Evolutionary conservation across 1,139 yeast species (phyloP).

Genomic region (Schwanniomyces etchellsii): DNA sequence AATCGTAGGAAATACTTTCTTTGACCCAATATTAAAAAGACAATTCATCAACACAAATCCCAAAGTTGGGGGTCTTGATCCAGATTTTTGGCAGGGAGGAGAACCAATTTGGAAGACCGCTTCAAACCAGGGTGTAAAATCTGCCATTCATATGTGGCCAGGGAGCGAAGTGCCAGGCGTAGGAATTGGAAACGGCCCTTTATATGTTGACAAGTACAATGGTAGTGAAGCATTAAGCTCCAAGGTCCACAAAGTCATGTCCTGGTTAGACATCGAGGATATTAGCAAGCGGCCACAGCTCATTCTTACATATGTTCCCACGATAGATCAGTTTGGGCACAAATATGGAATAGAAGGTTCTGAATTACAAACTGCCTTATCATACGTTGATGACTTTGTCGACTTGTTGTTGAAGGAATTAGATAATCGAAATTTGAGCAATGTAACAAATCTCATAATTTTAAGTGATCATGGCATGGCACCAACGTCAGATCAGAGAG

Average conservation of each 20-base stretch:
- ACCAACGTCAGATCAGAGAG: conserved; percentile 65
- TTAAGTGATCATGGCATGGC: conserved; percentile 96
- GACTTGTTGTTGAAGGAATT: conserved; percentile 45
- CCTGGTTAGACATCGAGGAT: conserved; percentile 59
- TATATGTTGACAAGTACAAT: conserved; percentile 57
- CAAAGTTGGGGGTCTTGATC: conserved; percentile 47
- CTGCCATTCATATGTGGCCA: conserved; percentile 97
- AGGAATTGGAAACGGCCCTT: conserved; percentile 40
- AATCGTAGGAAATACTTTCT: conserved; percentile 79
- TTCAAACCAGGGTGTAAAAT: conserved; percentile 50
- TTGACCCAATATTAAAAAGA: conserved; percentile 49
- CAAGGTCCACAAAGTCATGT: conserved; percentile 53
- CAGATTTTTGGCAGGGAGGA: conserved; percentile 77
- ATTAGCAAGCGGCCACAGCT: conserved; percentile 62
- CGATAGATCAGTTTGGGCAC: conserved; percentile 74
- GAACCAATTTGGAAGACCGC: conserved; percentile 88
- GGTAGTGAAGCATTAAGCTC: conserved; percentile 53
- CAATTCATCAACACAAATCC: conserved; percentile 66
- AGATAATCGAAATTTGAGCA: conserved; percentile 47
- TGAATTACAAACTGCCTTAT: conserved; percentile 49
- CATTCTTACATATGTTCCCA: conserved; percentile 75
- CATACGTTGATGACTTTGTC: conserved; percentile 61
- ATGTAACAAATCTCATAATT: conserved; percentile 66
- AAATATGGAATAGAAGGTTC: conserved; percentile 60
- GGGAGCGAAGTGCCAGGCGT: conserved; percentile 70